A percentile compares a stretch with the other conserved stretches of the same genome.
phyloP scores from a whole-genome alignment of 768 basidiomycete genomes.

The Serendipita sp. region DNA sequence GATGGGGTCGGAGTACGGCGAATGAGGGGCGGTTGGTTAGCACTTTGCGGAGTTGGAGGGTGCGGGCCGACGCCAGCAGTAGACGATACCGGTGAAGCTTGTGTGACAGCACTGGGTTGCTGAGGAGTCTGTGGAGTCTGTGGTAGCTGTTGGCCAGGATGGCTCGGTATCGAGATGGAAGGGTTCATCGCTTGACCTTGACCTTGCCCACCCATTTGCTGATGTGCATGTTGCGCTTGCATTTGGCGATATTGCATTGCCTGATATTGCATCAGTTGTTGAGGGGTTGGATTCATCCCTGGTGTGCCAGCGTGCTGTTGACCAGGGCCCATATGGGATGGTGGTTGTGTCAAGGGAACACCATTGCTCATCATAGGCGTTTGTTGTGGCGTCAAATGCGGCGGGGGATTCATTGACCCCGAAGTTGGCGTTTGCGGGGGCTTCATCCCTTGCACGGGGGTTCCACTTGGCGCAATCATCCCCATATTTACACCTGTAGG shows the following conservation, averaged over 20 bases:
- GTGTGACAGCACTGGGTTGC: not conserved
- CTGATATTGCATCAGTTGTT: slow-evolving; percentile 18
- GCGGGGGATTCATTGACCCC: too few species aligned
- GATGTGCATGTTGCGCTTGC: slow-evolving; percentile 10
- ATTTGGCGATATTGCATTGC: slow-evolving; percentile 16
- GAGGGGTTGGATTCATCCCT: slow-evolving; percentile 13
- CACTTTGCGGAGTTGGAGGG: slow-evolving; percentile 14
- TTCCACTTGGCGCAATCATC: not conserved
- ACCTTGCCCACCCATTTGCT: not conserved
- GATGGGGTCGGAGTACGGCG: too few species aligned
- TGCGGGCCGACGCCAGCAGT: slow-evolving; percentile 8
- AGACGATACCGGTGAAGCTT: not conserved
- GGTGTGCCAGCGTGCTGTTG: not conserved
- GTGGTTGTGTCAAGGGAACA: too few species aligned
- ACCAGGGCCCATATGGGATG: too few species aligned
- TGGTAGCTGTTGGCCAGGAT: not conserved
- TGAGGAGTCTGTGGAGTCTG: not conserved
- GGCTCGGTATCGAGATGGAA: not conserved
- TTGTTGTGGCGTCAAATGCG: too few species aligned
- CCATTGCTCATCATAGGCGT: too few species aligned
- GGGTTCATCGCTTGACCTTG: not conserved
- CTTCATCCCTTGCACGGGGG: slow-evolving; percentile 12
- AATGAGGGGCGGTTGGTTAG: too few species aligned
- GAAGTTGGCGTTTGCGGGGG: slow-evolving; percentile 13
- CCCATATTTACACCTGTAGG: not conserved